phyloP scores from a whole-genome alignment of 1,284 basidiomycete genomes.

The Macrocystidia cucumis region DNA sequence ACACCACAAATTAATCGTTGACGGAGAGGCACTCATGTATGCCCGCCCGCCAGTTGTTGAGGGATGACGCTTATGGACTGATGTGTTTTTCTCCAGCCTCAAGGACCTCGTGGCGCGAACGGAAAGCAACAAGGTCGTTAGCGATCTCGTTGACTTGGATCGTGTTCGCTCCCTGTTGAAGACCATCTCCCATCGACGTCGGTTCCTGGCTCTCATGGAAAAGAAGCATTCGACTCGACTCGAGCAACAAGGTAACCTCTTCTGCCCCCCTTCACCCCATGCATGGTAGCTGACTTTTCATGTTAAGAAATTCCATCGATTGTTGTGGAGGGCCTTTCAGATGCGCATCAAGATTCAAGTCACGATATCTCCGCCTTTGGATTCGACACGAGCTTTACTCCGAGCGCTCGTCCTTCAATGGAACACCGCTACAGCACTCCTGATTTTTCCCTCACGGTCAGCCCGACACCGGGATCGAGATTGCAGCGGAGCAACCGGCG shows the following conservation, averaged over 20 bases:
- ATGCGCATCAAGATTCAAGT: slow-evolving; percentile 40
- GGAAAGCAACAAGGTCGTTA: slow-evolving; percentile 73
- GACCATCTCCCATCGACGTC: slow-evolving; percentile 68
- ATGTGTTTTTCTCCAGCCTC: slow-evolving; percentile 37
- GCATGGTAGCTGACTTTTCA: slow-evolving; percentile 5
- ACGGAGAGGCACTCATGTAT: slow-evolving; percentile 83
- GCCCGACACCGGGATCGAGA: slow-evolving; percentile 30
- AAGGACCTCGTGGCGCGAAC: slow-evolving; percentile 76
- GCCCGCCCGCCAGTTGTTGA: too few species aligned
- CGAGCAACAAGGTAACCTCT: slow-evolving; percentile 23
- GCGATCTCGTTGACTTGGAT: slow-evolving; percentile 79
- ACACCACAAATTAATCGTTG: slow-evolving; percentile 89
- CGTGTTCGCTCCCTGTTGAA: slow-evolving; percentile 73
- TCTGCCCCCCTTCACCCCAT: not conserved
- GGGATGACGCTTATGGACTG: slow-evolving; percentile 3
- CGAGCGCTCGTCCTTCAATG: slow-evolving; percentile 32
- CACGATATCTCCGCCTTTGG: slow-evolving; percentile 47
- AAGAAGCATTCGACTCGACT: slow-evolving; percentile 16
- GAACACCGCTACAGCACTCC: slow-evolving; percentile 28
- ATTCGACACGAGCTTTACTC: slow-evolving; percentile 22
- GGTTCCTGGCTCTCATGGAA: slow-evolving; percentile 48
- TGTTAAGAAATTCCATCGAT: slow-evolving; percentile 57
- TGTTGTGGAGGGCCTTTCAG: slow-evolving; percentile 48
- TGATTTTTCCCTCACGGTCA: slow-evolving; percentile 40
- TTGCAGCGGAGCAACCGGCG: slow-evolving; percentile 49